These are phyloP conservation scores for Capsicum pubescens DNA, from an alignment of 257 asterid genomes.

Conservation along the genomic window DNA sequence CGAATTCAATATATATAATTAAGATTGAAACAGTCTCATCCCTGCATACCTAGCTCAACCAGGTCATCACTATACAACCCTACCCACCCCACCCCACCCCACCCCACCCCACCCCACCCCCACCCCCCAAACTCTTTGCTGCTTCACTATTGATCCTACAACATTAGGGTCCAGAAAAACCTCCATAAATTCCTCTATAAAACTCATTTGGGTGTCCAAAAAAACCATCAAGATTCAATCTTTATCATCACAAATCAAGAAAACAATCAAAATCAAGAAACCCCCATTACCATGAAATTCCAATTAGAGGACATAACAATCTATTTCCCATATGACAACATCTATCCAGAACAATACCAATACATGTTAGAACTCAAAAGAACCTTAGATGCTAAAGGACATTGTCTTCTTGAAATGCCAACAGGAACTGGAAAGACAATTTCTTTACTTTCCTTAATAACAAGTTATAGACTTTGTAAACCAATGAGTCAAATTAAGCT, in stretches of 20 bases:
- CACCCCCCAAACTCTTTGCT: not conserved
- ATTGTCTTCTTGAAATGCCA: slow-evolving; percentile 94
- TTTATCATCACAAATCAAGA: slow-evolving; percentile 5
- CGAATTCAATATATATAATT: too few species aligned
- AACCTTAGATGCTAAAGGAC: slow-evolving; percentile 92
- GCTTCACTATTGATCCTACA: not conserved
- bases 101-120: too few species aligned
- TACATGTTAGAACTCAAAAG: slow-evolving; percentile 97
- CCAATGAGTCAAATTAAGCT: slow-evolving; percentile 77
- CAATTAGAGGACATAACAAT: slow-evolving; percentile 92
- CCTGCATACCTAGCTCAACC: too few species aligned
- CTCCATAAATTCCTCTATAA: not conserved
- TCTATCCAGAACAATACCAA: slow-evolving; percentile 90
- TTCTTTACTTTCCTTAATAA: slow-evolving; percentile 84
- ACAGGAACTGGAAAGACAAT: slow-evolving; percentile 98
- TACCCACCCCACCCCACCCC: too few species aligned
- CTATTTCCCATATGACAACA: slow-evolving; percentile 90
- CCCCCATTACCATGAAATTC: slow-evolving; percentile 67
- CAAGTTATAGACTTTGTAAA: slow-evolving; percentile 79
- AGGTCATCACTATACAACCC: too few species aligned
- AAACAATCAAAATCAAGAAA: not conserved
- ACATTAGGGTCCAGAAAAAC: not conserved
- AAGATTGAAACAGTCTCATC: too few species aligned
- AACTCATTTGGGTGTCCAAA: not conserved
- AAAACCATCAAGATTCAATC: not conserved